Evolutionary conservation across 2,329 filamentous ascomycete species (phyloP), one percentile per base, ranked within the genome.

Genomic region (Hirsutella rhossiliensis): DNA sequence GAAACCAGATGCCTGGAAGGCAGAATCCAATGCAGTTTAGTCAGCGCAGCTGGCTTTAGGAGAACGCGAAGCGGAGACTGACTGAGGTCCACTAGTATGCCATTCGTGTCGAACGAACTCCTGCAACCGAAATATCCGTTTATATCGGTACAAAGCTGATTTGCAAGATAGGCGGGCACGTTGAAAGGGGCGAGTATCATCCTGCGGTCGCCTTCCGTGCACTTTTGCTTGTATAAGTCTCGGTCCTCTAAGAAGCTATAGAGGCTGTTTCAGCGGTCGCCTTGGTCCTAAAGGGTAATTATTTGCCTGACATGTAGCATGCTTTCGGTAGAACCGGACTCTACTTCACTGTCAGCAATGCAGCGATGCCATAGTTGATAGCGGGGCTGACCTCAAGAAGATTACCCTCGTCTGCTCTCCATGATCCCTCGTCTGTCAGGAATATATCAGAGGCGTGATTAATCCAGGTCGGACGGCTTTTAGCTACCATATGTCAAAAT

Each of bases 101-200:
- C 17, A n/a, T 18, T 15, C 11, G 28, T 5, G 18, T 41, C 28
- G 9, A 41, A 41, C 9, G 39, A 41, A 27, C 39, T 41, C 17
- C 17, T 18, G 29, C 28, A 41, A n/a, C 39, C 39, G 28, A 19
- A 30, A 17, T 30, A 41, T 5, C 39, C 39, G 18, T 41, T 41
- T n/a, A 28, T 31, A 5, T 31, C 39, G 12, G 39, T 31, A 18
- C 39, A 41, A 13, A 41, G 15, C 39, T 41, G 15, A 18, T 29
- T 41, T 6, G 39, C 9, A 30, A 41, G 39, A 30, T 30, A 41
- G 7, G n/a, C 4, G 9, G 39, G 39, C 8, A 31, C 18, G 39
- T 41, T 41, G 29, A 41, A 41, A 17, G 39, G 39, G 17, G 39
- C 39, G 39, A 41, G 39, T 17, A 41, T 30, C 28, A n/a, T 41